Percentiles rank a stretch among this genome's conserved stretches.
Conservation (phyloP, 176 grass and related monocot species). For the Bonia amplexicaulis region DNA sequence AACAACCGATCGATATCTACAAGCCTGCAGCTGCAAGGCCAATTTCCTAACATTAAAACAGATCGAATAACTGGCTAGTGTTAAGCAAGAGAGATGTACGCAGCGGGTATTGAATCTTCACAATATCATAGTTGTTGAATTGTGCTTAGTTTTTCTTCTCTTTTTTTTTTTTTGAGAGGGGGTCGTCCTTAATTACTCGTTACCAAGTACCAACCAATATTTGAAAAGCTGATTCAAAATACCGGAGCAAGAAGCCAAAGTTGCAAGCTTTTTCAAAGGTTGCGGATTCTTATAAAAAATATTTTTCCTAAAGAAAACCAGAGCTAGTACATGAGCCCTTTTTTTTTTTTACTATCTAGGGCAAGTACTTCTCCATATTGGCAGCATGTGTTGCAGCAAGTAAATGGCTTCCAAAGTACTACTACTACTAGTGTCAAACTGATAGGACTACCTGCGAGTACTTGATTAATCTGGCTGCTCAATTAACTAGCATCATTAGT, state of each 20-base stretch:
- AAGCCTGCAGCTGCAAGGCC: no score
- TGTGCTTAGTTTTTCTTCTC: neutral
- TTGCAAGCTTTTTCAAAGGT: neutral
- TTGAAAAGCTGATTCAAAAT: neutral
- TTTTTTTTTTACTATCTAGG: neutral
- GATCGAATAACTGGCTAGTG: no score
- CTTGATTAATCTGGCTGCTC: neutral
- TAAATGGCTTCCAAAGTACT: neutral
- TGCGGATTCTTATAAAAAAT: neutral
- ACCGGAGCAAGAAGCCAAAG: neutral
- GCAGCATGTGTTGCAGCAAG: neutral
- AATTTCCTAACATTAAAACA: no score
- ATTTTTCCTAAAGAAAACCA: neutral
- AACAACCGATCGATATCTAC: no score
- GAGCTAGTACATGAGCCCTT: neutral
- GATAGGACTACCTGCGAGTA: neutral
- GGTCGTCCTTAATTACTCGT: neutral
- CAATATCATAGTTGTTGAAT: neutral
- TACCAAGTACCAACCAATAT: neutral
- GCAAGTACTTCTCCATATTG: neutral
- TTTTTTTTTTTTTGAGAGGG: neutral
- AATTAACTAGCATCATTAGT: neutral
- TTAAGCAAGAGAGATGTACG: neutral
- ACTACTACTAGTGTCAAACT: neutral
- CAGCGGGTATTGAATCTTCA: neutral